A percentile compares a stretch with the other conserved stretches of the same genome.
These are phyloP conservation scores for Ogataea philodendri DNA, from an alignment of 805 yeast species.

Conservation along the genomic window DNA sequence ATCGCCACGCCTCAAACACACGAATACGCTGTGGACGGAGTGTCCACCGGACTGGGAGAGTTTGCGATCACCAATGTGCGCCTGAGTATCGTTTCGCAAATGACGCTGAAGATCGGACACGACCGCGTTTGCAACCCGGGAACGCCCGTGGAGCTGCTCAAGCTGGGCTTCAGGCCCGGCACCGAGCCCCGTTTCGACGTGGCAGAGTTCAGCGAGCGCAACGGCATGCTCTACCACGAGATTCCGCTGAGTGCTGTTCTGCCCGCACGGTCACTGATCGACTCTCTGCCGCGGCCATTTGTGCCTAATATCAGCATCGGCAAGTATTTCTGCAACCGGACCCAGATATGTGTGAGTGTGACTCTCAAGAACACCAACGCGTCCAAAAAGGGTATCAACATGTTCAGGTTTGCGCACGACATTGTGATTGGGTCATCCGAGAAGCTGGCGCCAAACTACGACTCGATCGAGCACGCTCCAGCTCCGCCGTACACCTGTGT, in stretches of 20 bases:
- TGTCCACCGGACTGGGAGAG: constrained; percentile 18
- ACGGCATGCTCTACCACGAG: constrained; percentile 5
- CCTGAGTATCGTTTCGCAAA: constrained; percentile 9
- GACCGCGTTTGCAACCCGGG: constrained; percentile 8
- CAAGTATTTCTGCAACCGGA: constrained; percentile 14
- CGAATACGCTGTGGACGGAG: constrained; percentile 5
- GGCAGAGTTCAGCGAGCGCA: constrained; percentile 9
- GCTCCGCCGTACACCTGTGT: constrained; percentile 19
- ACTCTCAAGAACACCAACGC: constrained; percentile 9
- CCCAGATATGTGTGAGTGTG: constrained; percentile 8
- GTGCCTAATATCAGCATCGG: constrained; percentile 19
- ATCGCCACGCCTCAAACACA: neutral
- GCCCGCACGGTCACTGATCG: constrained; percentile 8
- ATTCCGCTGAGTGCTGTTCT: constrained; percentile 12
- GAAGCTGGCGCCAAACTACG: constrained; percentile 16
- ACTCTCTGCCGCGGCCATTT: constrained; percentile 12
- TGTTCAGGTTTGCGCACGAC: constrained; percentile 14
- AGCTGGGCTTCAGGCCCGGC: constrained; percentile 6
- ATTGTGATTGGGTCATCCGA: constrained; percentile 14
- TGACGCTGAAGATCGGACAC: constrained; percentile 10
- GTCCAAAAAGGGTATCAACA: constrained; percentile 2
- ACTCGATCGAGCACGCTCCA: constrained; percentile 12
- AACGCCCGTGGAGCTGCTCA: constrained; percentile 8
- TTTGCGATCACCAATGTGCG: constrained; percentile 11
- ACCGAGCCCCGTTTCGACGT: constrained; percentile 18